Evolutionary conservation across 148 eudicot species (phyloP).

Genomic region (Rhododendron simsii): DNA sequence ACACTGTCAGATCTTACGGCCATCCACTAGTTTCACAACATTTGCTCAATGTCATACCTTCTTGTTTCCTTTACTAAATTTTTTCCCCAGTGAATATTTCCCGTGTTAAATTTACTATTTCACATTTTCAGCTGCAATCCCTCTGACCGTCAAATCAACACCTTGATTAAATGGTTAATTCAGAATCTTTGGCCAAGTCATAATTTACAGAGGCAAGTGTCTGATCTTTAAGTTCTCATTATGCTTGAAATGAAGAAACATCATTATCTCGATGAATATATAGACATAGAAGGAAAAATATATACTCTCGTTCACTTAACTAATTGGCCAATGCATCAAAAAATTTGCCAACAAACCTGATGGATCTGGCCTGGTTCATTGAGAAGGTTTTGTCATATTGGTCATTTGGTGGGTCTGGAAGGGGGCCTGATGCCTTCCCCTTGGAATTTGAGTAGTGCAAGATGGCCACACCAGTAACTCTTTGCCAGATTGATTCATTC

Average conservation of each 20-base stretch:
- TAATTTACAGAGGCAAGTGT: not conserved
- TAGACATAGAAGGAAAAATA: not conserved
- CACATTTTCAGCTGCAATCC: not conserved
- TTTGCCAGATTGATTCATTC: conserved; percentile 70
- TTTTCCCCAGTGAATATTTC: not conserved
- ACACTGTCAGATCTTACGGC: not conserved
- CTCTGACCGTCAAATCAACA: not conserved
- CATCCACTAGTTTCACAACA: not conserved
- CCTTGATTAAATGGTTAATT: not conserved
- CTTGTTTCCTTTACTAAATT: not conserved
- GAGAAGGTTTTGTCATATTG: conserved; percentile 83
- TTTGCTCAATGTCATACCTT: not conserved
- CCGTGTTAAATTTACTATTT: not conserved
- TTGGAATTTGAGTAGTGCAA: conserved; percentile 85
- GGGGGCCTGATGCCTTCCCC: conserved; percentile 92
- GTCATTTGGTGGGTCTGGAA: conserved; percentile 91
- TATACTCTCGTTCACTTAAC: not conserved
- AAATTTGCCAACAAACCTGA: conserved; percentile 53
- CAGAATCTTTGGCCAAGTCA: not conserved
- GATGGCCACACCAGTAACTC: conserved; percentile 90
- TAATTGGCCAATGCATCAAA: not conserved
- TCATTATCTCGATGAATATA: not conserved
- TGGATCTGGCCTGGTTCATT: conserved; percentile 98
- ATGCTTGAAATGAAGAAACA: not conserved
- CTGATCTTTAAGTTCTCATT: not conserved